These are phyloP conservation scores for Shiraia bambusicola DNA, from an alignment of 2,329 filamentous ascomycete species.

Conservation along the genomic window DNA sequence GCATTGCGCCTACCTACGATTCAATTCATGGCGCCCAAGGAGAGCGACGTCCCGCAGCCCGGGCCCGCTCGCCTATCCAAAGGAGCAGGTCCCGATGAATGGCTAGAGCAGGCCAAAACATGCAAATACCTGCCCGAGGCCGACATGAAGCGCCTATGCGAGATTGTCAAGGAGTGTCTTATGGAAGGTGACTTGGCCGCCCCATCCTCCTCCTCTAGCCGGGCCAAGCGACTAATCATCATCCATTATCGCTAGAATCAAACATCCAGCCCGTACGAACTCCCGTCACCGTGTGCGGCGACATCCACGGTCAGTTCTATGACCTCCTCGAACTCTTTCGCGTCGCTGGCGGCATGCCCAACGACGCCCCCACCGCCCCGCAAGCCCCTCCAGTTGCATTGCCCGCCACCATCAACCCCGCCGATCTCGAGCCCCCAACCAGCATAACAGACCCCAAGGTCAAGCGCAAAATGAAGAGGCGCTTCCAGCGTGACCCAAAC, in stretches of 20 bases:
- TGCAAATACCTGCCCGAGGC: conserved; percentile 95
- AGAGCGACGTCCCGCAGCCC: conserved; percentile 75
- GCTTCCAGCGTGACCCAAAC: conserved; percentile 53
- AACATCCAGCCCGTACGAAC: conserved; percentile 98
- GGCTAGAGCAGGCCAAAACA: conserved; percentile 93
- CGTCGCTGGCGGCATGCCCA: conserved; percentile 94
- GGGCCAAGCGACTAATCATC: not conserved
- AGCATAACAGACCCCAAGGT: conserved; percentile 86
- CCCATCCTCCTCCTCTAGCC: too few species aligned
- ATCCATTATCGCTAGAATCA: conserved; percentile 65
- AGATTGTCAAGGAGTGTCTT: conserved; percentile 97
- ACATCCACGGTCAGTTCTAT: conserved; percentile 99
- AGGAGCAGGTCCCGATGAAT: conserved; percentile 88
- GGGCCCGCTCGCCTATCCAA: conserved; percentile 83
- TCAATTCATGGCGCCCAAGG: conserved; percentile 48
- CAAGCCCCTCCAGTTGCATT: conserved; percentile 66
- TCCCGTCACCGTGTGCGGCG: conserved; percentile 94
- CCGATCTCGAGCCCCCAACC: conserved; percentile 87
- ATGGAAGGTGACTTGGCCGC: conserved; percentile 79
- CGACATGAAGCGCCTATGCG: conserved; percentile 98
- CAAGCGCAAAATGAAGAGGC: conserved; percentile 74
- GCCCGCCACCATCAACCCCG: conserved; percentile 76
- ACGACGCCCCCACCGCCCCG: conserved; percentile 61
- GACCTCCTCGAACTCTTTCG: conserved; percentile 95
- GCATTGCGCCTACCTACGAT: not conserved